Conservation (phyloP, 2,329 filamentous ascomycete genomes). For the Colletotrichum caudatum region DNA sequence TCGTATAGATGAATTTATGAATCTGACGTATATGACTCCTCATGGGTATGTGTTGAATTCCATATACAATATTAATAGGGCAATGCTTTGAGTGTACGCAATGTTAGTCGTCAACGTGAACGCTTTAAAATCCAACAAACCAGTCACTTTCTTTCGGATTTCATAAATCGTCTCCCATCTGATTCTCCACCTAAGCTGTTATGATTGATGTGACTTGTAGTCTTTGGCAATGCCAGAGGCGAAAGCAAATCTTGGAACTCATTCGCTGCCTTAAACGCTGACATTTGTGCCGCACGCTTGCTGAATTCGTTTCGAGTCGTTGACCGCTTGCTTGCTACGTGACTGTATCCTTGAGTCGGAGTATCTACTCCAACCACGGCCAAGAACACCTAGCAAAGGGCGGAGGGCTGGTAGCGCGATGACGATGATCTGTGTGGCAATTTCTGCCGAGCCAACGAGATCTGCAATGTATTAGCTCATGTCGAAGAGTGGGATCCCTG, state of each 20-base stretch:
- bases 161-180: background rate
- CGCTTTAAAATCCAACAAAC: background rate
- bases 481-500: too few relatives aligned
- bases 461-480: background rate
- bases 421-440: slow-evolving; percentile 4
- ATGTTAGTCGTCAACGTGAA: too few relatives aligned
- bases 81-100: background rate
- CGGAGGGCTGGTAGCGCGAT: slow-evolving; percentile 1
- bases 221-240: background rate
- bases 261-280: background rate
- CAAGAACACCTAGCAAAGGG: background rate
- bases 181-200: background rate
- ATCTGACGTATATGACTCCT: background rate
- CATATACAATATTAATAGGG: background rate
- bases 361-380: background rate
- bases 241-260: too few relatives aligned
- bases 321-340: background rate
- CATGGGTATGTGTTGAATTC: background rate
- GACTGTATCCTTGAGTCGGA: background rate
- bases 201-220: background rate
- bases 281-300: background rate
- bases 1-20: background rate
- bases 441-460: slow-evolving; percentile 5
- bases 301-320: background rate
- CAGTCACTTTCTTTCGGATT: background rate